Conservation (phyloP, 768 basidiomycete genomes). For the Termitomyces sp. region DNA sequence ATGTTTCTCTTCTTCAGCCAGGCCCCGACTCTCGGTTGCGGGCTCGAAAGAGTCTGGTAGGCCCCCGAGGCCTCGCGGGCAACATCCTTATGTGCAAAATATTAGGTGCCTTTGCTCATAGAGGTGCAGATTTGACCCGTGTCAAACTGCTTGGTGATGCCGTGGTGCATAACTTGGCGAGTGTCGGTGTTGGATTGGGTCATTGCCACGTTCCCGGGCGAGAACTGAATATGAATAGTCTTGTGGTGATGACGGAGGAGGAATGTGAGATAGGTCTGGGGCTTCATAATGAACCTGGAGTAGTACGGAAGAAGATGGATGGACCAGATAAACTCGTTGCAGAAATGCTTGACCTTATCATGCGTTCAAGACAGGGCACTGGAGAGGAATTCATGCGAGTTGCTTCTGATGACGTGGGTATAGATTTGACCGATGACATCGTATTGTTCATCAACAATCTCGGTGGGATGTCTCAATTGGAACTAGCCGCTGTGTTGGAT, state of each 20-base stretch:
- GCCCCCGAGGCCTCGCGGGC: constrained; percentile 45
- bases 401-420: constrained; percentile 27
- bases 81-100: constrained; percentile 56
- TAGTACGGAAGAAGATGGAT: constrained; percentile 33
- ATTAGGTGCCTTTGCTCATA: constrained; percentile 46
- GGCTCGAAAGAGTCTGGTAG: constrained; percentile 32
- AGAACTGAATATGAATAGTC: constrained; percentile 17
- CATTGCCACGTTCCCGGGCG: constrained; percentile 60
- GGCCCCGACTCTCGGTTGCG: constrained; percentile 12
- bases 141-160: constrained; percentile 33
- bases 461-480: constrained; percentile 48
- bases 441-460: constrained; percentile 56
- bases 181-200: constrained; percentile 42
- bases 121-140: constrained; percentile 30
- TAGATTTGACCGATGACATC: constrained; percentile 34
- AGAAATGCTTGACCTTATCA: constrained; percentile 32
- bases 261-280: constrained; percentile 51
- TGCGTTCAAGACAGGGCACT: constrained; percentile 43
- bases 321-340: constrained; percentile 25
- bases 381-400: constrained; percentile 8
- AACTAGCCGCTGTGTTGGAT: constrained; percentile 48
- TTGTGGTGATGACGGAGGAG: constrained; percentile 17
- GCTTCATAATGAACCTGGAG: constrained; percentile 54
- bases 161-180: constrained; percentile 28
- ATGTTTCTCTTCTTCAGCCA: constrained; percentile 41